A percentile compares a stretch with the other conserved stretches of the same genome.
phyloP scores from a whole-genome alignment of 2,329 filamentous ascomycete species.

The Sporothrix mexicana region DNA sequence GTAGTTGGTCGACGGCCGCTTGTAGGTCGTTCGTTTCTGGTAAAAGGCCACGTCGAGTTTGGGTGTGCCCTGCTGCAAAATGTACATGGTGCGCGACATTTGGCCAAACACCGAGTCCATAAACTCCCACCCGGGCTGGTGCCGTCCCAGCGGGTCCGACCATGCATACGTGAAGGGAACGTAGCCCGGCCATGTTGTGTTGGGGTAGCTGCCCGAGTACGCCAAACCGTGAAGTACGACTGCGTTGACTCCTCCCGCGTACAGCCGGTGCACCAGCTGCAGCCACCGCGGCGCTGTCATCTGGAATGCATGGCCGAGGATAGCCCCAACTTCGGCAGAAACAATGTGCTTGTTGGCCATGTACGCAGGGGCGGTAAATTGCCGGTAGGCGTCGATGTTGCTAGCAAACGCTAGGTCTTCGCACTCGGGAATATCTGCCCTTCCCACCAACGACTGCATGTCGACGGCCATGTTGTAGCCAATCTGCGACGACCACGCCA shows the following conservation, averaged over 20 bases:
- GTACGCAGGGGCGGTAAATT: conserved; percentile 4
- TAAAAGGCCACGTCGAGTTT: conserved; percentile 13
- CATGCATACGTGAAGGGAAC: conserved; percentile 13
- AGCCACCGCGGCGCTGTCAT: conserved; percentile 5
- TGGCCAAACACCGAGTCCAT: background rate
- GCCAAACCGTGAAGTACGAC: conserved; percentile 10
- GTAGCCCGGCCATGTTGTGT: conserved; percentile 14
- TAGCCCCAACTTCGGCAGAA: conserved; percentile 8
- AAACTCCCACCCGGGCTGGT: background rate
- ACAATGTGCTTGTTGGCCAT: background rate
- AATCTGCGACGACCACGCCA: conserved; percentile 9
- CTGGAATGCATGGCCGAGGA: conserved; percentile 7
- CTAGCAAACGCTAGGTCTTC: conserved; percentile 18
- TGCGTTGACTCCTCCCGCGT: conserved; percentile 9
- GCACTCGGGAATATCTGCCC: conserved; percentile 20
- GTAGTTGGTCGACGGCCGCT: background rate
- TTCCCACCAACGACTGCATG: conserved; percentile 3
- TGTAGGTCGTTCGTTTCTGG: conserved; percentile 15
- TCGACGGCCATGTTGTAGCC: conserved; percentile 28
- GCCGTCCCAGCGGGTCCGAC: conserved; percentile 19
- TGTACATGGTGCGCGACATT: conserved; percentile 1
- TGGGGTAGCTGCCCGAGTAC: conserved; percentile 9
- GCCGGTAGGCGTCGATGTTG: conserved; percentile 21
- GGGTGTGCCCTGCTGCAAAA: background rate
- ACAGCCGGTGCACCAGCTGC: background rate